Conservation (phyloP, 2,329 filamentous ascomycete species). For the Trichoderma sp. region DNA sequence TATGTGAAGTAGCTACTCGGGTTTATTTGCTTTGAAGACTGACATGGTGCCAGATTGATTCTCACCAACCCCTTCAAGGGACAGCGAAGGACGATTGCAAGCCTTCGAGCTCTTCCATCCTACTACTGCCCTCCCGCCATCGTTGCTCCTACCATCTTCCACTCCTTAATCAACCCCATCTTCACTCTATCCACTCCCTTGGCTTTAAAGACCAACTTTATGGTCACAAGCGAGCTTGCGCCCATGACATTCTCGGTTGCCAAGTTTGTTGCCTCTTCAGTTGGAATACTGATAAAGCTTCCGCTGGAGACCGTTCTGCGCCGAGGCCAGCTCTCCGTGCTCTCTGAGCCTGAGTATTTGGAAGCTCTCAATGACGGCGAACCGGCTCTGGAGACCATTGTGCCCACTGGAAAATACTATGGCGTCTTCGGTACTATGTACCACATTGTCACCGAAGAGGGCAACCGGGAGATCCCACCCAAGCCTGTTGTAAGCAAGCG, state of each 20-base stretch:
- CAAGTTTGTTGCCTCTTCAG: slow-evolving; percentile 78
- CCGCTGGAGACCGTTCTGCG: slow-evolving; percentile 91
- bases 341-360: slow-evolving; percentile 58
- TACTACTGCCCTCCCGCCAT: slow-evolving; percentile 72
- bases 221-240: slow-evolving; percentile 79
- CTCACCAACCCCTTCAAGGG: slow-evolving; percentile 77
- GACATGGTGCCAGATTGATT: slow-evolving; percentile 65
- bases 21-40: slow-evolving; percentile 38
- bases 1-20: slow-evolving; percentile 33
- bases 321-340: slow-evolving; percentile 79
- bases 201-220: slow-evolving; percentile 80
- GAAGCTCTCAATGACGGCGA: slow-evolving; percentile 51
- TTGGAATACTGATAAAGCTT: slow-evolving; percentile 83
- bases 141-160: slow-evolving; percentile 80
- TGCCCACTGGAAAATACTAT: slow-evolving; percentile 77
- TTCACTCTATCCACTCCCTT: slow-evolving; percentile 83
- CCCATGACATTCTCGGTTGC: slow-evolving; percentile 81
- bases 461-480: slow-evolving; percentile 56
- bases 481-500: slow-evolving; percentile 41
- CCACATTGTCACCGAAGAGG: slow-evolving; percentile 82
- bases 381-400: slow-evolving; percentile 68
- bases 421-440: slow-evolving; percentile 94
- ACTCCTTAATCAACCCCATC: slow-evolving; percentile 81
- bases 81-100: slow-evolving; percentile 76
- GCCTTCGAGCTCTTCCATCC: slow-evolving; percentile 77